Conservation (phyloP, 805 yeast species). For the Suhomyces xylopsoci region DNA sequence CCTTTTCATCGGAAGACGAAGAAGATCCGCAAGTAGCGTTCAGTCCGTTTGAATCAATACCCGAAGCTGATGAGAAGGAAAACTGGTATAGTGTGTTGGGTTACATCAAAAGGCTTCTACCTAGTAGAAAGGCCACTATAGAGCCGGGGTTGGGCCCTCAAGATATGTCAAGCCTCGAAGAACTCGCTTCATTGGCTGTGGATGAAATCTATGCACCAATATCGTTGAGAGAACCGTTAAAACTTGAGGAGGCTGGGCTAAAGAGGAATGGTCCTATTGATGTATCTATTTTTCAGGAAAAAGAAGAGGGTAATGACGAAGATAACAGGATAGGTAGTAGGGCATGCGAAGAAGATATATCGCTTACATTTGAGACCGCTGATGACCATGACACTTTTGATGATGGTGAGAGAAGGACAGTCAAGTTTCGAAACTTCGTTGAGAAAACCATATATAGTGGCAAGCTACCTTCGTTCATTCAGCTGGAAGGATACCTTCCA, state of each 20-base stretch:
- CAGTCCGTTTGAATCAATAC: neutral
- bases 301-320: neutral
- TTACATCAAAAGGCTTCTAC: neutral
- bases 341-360: neutral
- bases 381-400: neutral
- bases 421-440: slow-evolving; percentile 15
- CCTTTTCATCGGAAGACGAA: neutral
- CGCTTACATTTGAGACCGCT: neutral
- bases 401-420: neutral
- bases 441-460: slow-evolving; percentile 14
- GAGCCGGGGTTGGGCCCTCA: neutral
- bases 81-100: neutral
- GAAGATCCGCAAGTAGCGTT: neutral
- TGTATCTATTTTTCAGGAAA: neutral
- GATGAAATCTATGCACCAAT: neutral
- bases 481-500: neutral
- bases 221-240: neutral
- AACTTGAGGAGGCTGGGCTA: neutral
- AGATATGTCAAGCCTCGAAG: neutral
- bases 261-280: neutral
- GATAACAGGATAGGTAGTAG: neutral
- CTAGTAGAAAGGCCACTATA: neutral
- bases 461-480: slow-evolving; percentile 3
- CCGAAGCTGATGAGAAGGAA: neutral
- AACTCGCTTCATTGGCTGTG: neutral